Percentiles rank a stretch among this genome's conserved stretches.
Conservation (phyloP, 1,139 yeast species). For the Saccharomyces hybrid region DNA sequence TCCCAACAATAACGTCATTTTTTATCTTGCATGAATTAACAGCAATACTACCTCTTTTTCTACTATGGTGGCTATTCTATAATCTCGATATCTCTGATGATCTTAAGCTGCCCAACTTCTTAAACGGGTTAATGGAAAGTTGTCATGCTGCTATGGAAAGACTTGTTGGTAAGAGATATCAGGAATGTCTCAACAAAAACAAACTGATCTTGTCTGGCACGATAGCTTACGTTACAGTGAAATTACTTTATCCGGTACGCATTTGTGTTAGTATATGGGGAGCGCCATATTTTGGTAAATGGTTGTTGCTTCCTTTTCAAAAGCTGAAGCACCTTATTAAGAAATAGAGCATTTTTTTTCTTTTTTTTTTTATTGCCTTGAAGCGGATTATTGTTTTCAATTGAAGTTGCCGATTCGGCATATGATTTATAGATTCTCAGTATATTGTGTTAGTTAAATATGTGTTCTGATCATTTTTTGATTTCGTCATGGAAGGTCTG, state of each 20-base stretch:
- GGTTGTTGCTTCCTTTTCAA: conserved; percentile 20
- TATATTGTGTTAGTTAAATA: background rate
- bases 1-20: conserved; percentile 66
- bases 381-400: background rate
- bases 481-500: background rate
- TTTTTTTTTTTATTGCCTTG: background rate
- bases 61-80: conserved; percentile 69
- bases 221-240: conserved; percentile 74
- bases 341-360: background rate
- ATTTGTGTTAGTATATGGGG: conserved; percentile 29
- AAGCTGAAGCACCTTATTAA: conserved; percentile 7
- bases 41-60: conserved; percentile 72
- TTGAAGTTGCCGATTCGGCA: background rate
- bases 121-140: conserved; percentile 15
- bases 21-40: conserved; percentile 77
- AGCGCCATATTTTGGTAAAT: conserved; percentile 29
- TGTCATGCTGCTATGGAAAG: conserved; percentile 27
- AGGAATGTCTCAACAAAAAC: conserved; percentile 20
- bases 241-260: conserved; percentile 35
- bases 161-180: conserved; percentile 24
- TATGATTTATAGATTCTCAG: background rate
- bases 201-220: conserved; percentile 72
- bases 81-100: conserved; percentile 41
- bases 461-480: background rate
- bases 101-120: conserved; percentile 18